Conservation (phyloP, 1,284 basidiomycete genomes). For the Microbotryum scabiosae region DNA sequence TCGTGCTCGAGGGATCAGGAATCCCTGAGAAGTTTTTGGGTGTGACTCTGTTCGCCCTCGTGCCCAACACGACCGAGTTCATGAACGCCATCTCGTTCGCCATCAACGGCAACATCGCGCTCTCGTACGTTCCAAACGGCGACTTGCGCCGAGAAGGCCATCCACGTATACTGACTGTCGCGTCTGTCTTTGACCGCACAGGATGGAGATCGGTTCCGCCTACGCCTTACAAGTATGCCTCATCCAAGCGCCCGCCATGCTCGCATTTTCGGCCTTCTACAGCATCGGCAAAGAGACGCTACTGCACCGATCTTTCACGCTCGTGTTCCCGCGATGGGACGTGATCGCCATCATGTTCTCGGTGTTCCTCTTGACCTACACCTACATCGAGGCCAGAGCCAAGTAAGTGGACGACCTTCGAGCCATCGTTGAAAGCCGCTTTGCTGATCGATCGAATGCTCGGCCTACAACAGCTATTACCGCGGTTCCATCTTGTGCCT, state of each 20-base stretch:
- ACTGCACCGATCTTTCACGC: constrained; percentile 66
- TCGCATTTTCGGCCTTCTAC: constrained; percentile 94
- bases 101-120: constrained; percentile 89
- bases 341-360: constrained; percentile 77
- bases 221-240: constrained; percentile 97
- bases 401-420: constrained; percentile 54
- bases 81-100: constrained; percentile 99
- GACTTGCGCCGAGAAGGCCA: not conserved
- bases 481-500: constrained; percentile 85
- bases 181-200: constrained; percentile 38
- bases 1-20: constrained; percentile 82
- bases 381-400: constrained; percentile 94
- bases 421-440: not conserved
- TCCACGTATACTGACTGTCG: not conserved
- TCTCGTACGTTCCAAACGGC: constrained; percentile 50
- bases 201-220: constrained; percentile 99
- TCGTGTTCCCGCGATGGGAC: constrained; percentile 99
- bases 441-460: not conserved
- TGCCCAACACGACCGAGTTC: constrained; percentile 98
- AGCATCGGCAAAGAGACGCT: constrained; percentile 59
- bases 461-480: constrained; percentile 44
- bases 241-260: constrained; percentile 97
- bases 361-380: constrained; percentile 90
- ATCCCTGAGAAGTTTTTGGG: constrained; percentile 98
- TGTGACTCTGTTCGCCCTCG: constrained; percentile 89